Evolutionary conservation across 768 basidiomycete genomes (phyloP), one percentile per base, ranked within the genome.

Genomic region (Termitomyces sp.): DNA sequence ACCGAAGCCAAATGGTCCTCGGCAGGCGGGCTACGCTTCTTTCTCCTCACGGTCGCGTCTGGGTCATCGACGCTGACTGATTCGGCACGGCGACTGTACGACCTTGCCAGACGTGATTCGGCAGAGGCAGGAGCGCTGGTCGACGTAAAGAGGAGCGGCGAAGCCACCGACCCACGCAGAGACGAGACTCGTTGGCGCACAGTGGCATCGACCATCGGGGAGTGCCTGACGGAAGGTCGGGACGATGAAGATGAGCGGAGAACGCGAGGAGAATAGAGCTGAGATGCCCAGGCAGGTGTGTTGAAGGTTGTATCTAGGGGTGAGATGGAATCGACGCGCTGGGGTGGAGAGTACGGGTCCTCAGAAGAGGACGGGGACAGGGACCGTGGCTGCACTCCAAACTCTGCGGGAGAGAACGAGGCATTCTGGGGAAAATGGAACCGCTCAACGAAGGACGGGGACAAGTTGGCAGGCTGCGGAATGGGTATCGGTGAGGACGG

Each of bases 21-120:
- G 41, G 67, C 64, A 47, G 68, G 68, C 1, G 67, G 71, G 56
- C 71, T 71, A 37, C 75, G 73, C 69, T 75, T 76, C 77, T 83
- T 86, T 59, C 82, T 77, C 59, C 88, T 82, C 38, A 91, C 74
- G n/a, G 90, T 91, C 56, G 85, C 86, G 69, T 89, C 88, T 56
- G 80, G 81, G 61, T 89, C 87, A 53, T 87, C 80, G 53, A 80
- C 70, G 64, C 80, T 82, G 55, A 82, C 80, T 14, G 86, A 87
- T 65, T 86, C 88, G 54, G 86, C 83, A 29, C 85, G 80, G 47
- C 84, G 81, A 68, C 80, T 85, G 76, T 87, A 90, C 16, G 78
- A 70, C 34, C 90, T 78, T 41, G 82, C 77, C 27, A 74, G 71
- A 56, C 76, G 77, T 3, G 75, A 68, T 48, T 84, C 80, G 7